Conservation (phyloP, 805 yeast genomes). For the Suhomyces kilbournensis region DNA sequence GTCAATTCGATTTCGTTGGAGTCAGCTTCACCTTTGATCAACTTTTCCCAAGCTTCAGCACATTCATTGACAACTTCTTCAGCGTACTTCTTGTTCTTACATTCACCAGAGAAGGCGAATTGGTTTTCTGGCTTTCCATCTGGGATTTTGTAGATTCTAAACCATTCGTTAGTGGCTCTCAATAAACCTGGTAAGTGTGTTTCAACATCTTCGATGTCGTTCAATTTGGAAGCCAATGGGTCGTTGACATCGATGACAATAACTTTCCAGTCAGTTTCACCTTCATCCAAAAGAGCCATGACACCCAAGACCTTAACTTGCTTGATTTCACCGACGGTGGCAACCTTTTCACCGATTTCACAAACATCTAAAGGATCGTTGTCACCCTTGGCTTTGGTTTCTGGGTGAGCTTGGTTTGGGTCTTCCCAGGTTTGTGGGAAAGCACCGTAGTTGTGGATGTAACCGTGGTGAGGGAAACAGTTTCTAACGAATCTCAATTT, state of each 20-base stretch:
- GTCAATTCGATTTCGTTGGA: conserved; percentile 64
- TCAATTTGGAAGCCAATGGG: conserved; percentile 57
- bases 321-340: conserved; percentile 50
- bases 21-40: conserved; percentile 47
- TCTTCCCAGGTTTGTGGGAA: conserved; percentile 95
- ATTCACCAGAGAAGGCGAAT: conserved; percentile 73
- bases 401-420: conserved; percentile 56
- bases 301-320: conserved; percentile 72
- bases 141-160: conserved; percentile 79
- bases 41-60: conserved; percentile 61
- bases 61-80: conserved; percentile 60
- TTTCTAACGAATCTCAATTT: conserved; percentile 93
- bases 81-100: conserved; percentile 56
- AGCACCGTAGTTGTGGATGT: conserved; percentile 97
- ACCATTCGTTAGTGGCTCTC: conserved; percentile 71
- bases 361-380: conserved; percentile 49
- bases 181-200: conserved; percentile 67
- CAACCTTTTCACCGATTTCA: conserved; percentile 49
- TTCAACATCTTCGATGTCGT: conserved; percentile 68
- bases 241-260: conserved; percentile 68
- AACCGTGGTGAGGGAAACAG: conserved; percentile 98
- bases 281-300: conserved; percentile 81
- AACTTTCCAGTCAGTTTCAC: conserved; percentile 95
- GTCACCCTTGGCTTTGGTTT: conserved; percentile 56
- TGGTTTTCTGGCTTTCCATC: conserved; percentile 74